Base-by-base conservation (phyloP, 208 protist species). In the Acanthamoeba culbertsoni region DNA sequence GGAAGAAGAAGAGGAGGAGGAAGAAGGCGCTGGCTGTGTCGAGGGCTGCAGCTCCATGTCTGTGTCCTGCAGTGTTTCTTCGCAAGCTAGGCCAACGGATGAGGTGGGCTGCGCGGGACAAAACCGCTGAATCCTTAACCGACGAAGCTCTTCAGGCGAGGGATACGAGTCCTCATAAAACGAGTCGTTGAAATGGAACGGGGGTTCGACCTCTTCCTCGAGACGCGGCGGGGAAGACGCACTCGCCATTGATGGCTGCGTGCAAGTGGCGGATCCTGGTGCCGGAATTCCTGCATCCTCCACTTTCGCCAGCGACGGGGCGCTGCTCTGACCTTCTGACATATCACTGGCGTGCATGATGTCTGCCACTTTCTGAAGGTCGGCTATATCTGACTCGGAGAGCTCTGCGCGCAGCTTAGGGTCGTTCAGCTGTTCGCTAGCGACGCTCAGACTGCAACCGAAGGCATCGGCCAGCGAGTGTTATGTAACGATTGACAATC, bases 321-420 rank as follows among this genome's bases (percentile, higher is more conserved):
- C 14, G 51, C 51, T 59, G 23, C 23, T 23, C 14, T 16, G 28
- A 0, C 62, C 31, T 10, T 68, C 51, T 26, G 82, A 31, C 8
- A 33, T 45, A 12, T 90, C 82, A 12, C 82, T 53, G 35, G 48
- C 57, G 33, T 43, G n/a, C 88, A 92, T 92, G 43, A 92, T 77
- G 20, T 73, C 40, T 0, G 77, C 62, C 20, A 92, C 48, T 23
- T n/a, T 40, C 12, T 46, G 12, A 20, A 92, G 33, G 16, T 46
- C 65, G 12, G 14, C 33, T 3, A 79, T 46, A 12, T 92, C 43
- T 7, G 28, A 5, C 37, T 45, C 37, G n/a, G 57, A 82, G 14
- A 92, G 62, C 63, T 92, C 88, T 8, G 16, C 65, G 10, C 55
- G 35, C 88, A 79, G 33, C 35, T 92, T 92, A 2, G 88, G 35